Evolutionary conservation across 768 basidiomycete genomes (phyloP).

Genomic region (Russula compacta): DNA sequence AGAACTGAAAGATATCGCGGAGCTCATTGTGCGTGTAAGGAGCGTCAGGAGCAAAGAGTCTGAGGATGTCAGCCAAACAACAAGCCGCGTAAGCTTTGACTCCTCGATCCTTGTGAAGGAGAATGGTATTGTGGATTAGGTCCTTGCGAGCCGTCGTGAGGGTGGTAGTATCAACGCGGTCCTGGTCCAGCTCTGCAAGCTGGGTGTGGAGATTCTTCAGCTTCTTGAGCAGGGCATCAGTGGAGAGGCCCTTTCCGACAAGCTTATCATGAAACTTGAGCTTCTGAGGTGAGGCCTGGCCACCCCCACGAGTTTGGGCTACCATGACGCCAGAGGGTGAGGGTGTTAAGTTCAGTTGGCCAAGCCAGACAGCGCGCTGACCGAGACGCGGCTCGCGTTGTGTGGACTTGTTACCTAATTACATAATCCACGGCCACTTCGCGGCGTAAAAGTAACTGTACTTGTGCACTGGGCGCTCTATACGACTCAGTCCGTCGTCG

Average conservation of each 20-base stretch:
- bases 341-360: background rate
- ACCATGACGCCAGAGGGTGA: slow-evolving; percentile 40
- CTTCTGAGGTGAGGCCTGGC: slow-evolving; percentile 44
- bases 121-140: slow-evolving; percentile 66
- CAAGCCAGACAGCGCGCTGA: background rate
- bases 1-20: slow-evolving; percentile 95
- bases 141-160: slow-evolving; percentile 66
- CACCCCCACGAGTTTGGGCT: slow-evolving; percentile 59
- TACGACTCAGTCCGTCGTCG: background rate
- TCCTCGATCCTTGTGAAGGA: slow-evolving; percentile 91
- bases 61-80: slow-evolving; percentile 88
- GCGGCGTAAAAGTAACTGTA: background rate
- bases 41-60: slow-evolving; percentile 93
- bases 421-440: background rate
- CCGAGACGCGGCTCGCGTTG: slow-evolving; percentile 19
- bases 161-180: slow-evolving; percentile 65
- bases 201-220: slow-evolving; percentile 70
- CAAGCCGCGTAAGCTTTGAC: slow-evolving; percentile 94
- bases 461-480: background rate
- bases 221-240: slow-evolving; percentile 80
- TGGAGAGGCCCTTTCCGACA: slow-evolving; percentile 61
- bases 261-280: slow-evolving; percentile 79
- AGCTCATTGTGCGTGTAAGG: slow-evolving; percentile 87
- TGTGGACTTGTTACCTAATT: slow-evolving; percentile 7
- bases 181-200: slow-evolving; percentile 81